These are phyloP conservation scores for Mortierella hygrophila DNA, from an alignment of 192 early-diverging fungal species.

Conservation along the genomic window DNA sequence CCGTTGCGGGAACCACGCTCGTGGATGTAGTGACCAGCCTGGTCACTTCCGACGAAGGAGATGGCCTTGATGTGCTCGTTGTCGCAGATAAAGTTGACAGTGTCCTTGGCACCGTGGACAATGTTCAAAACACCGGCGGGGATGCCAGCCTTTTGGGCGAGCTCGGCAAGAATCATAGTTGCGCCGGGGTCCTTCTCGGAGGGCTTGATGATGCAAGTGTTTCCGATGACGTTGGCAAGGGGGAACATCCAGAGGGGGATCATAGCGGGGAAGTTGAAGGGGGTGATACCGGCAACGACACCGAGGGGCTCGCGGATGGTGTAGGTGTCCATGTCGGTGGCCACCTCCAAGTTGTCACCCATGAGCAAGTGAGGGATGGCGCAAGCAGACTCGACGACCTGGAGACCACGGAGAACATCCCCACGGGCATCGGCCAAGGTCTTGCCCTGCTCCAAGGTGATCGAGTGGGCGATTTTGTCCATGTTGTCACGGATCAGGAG, in stretches of 20 bases:
- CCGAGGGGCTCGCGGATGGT: constrained; percentile 93
- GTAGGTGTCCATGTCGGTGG: constrained; percentile 97
- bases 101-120: constrained; percentile 89
- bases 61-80: constrained; percentile 90
- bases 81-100: constrained; percentile 93
- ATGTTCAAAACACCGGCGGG: constrained; percentile 93
- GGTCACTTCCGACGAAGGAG: constrained; percentile 94
- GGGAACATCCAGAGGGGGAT: constrained; percentile 97
- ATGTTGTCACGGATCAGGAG: constrained; percentile 84
- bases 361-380: constrained; percentile 83
- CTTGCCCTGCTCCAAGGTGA: constrained; percentile 93
- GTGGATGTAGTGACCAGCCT: constrained; percentile 90
- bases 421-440: constrained; percentile 92
- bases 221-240: constrained; percentile 91
- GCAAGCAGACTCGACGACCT: constrained; percentile 90
- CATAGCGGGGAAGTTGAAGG: constrained; percentile 99
- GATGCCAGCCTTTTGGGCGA: constrained; percentile 91
- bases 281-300: constrained; percentile 93
- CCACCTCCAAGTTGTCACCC: constrained; percentile 87
- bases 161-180: constrained; percentile 87
- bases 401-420: constrained; percentile 91
- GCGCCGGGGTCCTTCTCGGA: constrained; percentile 96
- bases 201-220: constrained; percentile 93
- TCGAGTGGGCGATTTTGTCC: constrained; percentile 84
- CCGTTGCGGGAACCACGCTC: constrained; percentile 88